Conservation (phyloP, 768 basidiomycete genomes). For the Boletus patriciae region DNA sequence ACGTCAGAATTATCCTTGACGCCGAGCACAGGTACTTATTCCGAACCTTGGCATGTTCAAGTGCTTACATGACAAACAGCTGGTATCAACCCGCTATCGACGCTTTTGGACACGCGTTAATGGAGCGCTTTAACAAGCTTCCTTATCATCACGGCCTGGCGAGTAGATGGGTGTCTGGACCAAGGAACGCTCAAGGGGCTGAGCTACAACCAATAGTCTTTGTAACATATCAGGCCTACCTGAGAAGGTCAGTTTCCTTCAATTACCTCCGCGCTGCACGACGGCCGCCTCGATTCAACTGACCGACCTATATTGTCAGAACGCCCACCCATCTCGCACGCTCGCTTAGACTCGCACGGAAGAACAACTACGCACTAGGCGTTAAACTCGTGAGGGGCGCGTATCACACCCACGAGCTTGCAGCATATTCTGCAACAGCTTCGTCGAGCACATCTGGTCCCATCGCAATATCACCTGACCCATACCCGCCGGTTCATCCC, state of each 20-base stretch:
- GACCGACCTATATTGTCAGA: no score
- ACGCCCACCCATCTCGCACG: conserved; percentile 67
- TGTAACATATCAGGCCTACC: conserved; percentile 87
- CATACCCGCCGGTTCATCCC: conserved; percentile 64
- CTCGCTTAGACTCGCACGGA: conserved; percentile 63
- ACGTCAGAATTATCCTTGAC: conserved; percentile 75
- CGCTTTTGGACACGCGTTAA: conserved; percentile 70
- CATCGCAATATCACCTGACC: conserved; percentile 56
- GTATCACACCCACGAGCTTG: conserved; percentile 77
- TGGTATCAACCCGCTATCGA: conserved; percentile 82
- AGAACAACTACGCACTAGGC: conserved; percentile 71
- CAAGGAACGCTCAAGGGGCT: neutral
- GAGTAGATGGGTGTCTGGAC: conserved; percentile 2
- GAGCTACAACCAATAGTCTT: conserved; percentile 72
- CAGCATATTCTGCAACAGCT: conserved; percentile 36
- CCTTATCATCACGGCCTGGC: conserved; percentile 10
- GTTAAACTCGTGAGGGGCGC: conserved; percentile 94
- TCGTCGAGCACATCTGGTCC: conserved; percentile 21
- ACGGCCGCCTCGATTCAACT: neutral
- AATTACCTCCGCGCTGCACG: neutral
- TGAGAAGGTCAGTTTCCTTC: conserved; percentile 56
- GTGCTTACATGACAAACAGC: conserved; percentile 30
- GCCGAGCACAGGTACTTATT: conserved; percentile 70
- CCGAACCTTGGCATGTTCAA: neutral
- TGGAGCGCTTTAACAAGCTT: conserved; percentile 69